Evolutionary conservation across 805 yeast species (phyloP).

Genomic region (Candida namnaoensis): DNA sequence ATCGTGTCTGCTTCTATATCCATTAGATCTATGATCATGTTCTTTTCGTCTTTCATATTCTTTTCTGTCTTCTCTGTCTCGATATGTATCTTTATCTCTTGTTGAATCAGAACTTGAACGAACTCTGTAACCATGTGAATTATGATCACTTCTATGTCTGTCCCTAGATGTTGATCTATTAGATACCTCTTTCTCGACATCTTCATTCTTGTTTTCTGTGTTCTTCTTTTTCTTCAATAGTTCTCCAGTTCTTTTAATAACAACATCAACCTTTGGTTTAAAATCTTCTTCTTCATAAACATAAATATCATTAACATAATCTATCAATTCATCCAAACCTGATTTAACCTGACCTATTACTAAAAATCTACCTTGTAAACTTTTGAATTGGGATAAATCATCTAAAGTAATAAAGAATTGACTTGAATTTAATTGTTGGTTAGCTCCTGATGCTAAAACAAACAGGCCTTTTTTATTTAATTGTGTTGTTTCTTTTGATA

Average conservation of each 20-base stretch:
- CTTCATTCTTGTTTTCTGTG: too few relatives aligned
- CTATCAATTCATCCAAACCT: background rate
- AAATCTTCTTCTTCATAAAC: background rate
- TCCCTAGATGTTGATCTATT: too few relatives aligned
- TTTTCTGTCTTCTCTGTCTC: too few relatives aligned
- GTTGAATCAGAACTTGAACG: too few relatives aligned
- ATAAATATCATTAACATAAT: background rate
- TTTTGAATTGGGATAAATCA: background rate
- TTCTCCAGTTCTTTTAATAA: background rate
- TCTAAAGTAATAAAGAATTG: constrained; percentile 1
- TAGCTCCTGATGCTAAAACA: background rate
- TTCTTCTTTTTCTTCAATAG: background rate
- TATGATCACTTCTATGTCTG: too few relatives aligned
- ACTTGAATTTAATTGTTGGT: background rate
- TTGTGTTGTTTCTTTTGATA: background rate
- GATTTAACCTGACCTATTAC: background rate
- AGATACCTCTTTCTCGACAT: too few relatives aligned
- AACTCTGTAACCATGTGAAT: too few relatives aligned
- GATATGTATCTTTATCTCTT: too few relatives aligned
- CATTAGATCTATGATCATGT: too few relatives aligned
- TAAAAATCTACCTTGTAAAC: background rate
- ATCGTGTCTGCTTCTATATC: background rate
- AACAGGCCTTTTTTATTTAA: background rate
- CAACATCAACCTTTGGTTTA: background rate
- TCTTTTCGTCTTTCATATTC: too few relatives aligned